phyloP scores from a whole-genome alignment of 495 filamentous ascomycete genomes.

The Hyaloscypha variabilis region DNA sequence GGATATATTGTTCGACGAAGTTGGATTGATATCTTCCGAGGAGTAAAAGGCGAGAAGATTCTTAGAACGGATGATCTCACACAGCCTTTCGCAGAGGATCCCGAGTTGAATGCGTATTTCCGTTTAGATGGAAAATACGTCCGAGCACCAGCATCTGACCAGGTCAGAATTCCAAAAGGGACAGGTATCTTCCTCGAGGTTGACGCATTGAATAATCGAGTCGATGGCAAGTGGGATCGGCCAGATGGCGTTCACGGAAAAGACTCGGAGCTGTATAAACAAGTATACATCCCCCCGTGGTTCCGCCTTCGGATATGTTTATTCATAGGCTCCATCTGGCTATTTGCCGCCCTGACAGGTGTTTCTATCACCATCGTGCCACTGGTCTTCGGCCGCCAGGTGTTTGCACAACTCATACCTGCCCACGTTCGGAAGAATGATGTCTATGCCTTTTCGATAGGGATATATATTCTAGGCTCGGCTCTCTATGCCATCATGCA shows the following conservation, averaged over 20 bases:
- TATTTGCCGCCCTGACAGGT: conserved; percentile 93
- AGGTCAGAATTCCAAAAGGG: conserved; percentile 90
- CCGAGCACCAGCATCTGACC: conserved; percentile 86
- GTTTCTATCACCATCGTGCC: conserved; percentile 83
- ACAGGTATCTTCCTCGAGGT: conserved; percentile 80
- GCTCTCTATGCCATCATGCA: conserved; percentile 60
- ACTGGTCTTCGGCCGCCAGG: conserved; percentile 76
- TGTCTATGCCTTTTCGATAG: conserved; percentile 92
- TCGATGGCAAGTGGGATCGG: conserved; percentile 55
- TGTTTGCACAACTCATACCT: conserved; percentile 72
- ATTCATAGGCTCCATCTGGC: conserved; percentile 90
- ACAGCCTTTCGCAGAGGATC: conserved; percentile 36
- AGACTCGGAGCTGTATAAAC: conserved; percentile 67
- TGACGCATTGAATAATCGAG: conserved; percentile 64
- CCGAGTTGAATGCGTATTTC: conserved; percentile 50
- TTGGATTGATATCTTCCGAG: conserved; percentile 53
- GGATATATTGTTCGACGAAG: conserved; percentile 60
- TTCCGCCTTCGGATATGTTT: conserved; percentile 79
- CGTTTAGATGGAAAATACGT: conserved; percentile 72
- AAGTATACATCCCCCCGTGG: conserved; percentile 86
- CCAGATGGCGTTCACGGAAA: conserved; percentile 67
- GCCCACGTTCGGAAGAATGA: conserved; percentile 78
- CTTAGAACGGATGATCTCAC: conserved; percentile 40
- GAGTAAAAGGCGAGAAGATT: conserved; percentile 49
- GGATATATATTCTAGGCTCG: conserved; percentile 75